These are phyloP conservation scores for Rosa persica DNA, from an alignment of 306 rosid genomes.

Conservation along the genomic window DNA sequence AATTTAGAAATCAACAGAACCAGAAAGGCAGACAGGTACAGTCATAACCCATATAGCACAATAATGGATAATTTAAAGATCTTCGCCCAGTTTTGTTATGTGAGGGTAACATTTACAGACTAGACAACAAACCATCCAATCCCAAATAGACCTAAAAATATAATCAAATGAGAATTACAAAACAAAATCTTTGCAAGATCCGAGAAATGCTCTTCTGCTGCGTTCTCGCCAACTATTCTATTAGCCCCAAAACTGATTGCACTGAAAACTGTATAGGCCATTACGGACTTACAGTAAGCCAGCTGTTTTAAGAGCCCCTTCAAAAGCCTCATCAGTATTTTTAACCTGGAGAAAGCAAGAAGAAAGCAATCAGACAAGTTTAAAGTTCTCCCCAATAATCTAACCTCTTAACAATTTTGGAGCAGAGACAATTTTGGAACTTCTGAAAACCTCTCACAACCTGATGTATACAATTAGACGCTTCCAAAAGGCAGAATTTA, in stretches of 20 bases:
- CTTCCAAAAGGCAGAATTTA: neutral
- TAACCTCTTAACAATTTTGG: neutral
- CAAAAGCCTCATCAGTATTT: constrained; percentile 44
- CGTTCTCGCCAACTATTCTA: neutral
- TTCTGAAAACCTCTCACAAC: neutral
- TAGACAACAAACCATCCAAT: neutral
- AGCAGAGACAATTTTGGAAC: neutral
- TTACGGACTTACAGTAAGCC: constrained; percentile 39
- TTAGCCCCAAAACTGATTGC: constrained; percentile 6
- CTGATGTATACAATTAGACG: neutral
- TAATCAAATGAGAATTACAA: neutral
- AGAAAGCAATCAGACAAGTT: neutral
- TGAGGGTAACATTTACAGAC: constrained; percentile 4
- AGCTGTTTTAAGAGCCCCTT: constrained; percentile 58
- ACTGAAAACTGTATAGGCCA: neutral
- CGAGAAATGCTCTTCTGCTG: neutral
- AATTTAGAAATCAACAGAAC: neutral
- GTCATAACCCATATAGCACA: neutral
- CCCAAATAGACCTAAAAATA: neutral
- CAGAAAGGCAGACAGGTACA: neutral
- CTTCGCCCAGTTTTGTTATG: neutral
- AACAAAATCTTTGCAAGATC: neutral
- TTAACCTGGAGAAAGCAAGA: constrained; percentile 23
- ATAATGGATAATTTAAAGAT: neutral
- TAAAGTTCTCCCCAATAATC: neutral